These are phyloP conservation scores for Arctium minus DNA, from an alignment of 129 eudicot species.

Conservation along the genomic window DNA sequence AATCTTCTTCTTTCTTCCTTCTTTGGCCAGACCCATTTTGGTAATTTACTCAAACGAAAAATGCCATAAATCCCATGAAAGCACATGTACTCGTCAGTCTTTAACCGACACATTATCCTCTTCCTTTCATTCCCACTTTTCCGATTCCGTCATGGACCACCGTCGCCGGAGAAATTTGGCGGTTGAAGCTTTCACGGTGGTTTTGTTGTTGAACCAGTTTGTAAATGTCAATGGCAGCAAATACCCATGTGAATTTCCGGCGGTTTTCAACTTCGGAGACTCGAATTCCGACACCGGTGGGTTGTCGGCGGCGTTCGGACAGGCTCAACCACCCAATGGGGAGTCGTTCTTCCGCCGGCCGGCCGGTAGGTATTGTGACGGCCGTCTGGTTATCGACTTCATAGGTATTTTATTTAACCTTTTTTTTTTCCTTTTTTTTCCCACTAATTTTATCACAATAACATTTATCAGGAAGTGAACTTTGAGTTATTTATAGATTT, in stretches of 20 bases:
- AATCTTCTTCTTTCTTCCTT: background rate
- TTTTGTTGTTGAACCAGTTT: conserved; percentile 15
- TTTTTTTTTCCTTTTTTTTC: too few species aligned
- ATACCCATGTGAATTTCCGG: conserved; percentile 55
- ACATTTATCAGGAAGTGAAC: too few species aligned
- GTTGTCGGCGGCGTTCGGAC: conserved; percentile 86
- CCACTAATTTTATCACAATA: too few species aligned
- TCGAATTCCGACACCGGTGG: conserved; percentile 98
- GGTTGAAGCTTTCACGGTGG: background rate
- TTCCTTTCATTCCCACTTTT: conserved; percentile 1
- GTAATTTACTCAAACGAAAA: conserved; percentile 10
- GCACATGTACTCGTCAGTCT: conserved; percentile 18
- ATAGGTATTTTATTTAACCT: conserved; percentile 42
- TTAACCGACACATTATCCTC: conserved; percentile 10
- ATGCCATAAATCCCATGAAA: conserved; percentile 14
- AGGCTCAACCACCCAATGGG: conserved; percentile 74
- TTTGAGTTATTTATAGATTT: too few species aligned
- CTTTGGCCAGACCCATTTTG: background rate
- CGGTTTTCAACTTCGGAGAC: conserved; percentile 89
- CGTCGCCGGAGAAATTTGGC: background rate
- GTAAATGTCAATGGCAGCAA: background rate
- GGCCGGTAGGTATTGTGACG: conserved; percentile 75
- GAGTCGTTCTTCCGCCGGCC: conserved; percentile 69
- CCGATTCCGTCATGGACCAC: conserved; percentile 15
- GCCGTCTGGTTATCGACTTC: conserved; percentile 71